These are phyloP conservation scores for Chaetothyriales sp. DNA, from an alignment of 2,329 filamentous ascomycete genomes.

Conservation along the genomic window DNA sequence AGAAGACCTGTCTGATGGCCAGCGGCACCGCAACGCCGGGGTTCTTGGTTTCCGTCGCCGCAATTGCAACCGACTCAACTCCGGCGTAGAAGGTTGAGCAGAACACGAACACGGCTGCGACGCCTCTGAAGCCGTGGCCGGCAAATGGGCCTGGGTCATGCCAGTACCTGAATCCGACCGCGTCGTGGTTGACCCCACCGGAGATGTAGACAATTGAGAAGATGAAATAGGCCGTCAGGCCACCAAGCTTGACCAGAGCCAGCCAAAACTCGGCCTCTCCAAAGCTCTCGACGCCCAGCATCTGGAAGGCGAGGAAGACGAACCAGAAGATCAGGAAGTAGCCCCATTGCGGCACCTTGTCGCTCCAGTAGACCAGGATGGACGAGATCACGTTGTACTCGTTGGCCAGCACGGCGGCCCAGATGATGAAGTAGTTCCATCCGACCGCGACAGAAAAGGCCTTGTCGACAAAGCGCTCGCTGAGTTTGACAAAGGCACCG, in stretches of 20 bases:
- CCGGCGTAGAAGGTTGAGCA: slow-evolving; percentile 25
- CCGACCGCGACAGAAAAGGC: slow-evolving; percentile 30
- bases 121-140: slow-evolving; percentile 23
- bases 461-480: slow-evolving; percentile 42
- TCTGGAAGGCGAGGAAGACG: slow-evolving; percentile 29
- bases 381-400: slow-evolving; percentile 12
- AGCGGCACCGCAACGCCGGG: slow-evolving; percentile 31
- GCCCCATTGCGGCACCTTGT: slow-evolving; percentile 30
- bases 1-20: slow-evolving; percentile 28
- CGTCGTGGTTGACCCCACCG: slow-evolving; percentile 19
- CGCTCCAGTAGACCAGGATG: slow-evolving; percentile 31
- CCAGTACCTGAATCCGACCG: slow-evolving; percentile 25
- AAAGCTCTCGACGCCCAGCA: slow-evolving; percentile 31
- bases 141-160: slow-evolving; percentile 23
- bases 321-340: slow-evolving; percentile 36
- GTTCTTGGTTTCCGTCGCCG: slow-evolving; percentile 32
- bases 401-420: slow-evolving; percentile 10
- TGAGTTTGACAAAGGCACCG: slow-evolving; percentile 55
- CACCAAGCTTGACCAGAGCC: slow-evolving; percentile 23
- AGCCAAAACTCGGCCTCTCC: slow-evolving; percentile 38
- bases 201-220: slow-evolving; percentile 24
- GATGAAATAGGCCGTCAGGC: slow-evolving; percentile 22
- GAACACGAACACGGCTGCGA: slow-evolving; percentile 25
- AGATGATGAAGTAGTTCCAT: slow-evolving; percentile 26
- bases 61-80: slow-evolving; percentile 27